Evolutionary conservation across 2,329 filamentous ascomycete genomes (phyloP).

Genomic region (Aspergillus intermedius): DNA sequence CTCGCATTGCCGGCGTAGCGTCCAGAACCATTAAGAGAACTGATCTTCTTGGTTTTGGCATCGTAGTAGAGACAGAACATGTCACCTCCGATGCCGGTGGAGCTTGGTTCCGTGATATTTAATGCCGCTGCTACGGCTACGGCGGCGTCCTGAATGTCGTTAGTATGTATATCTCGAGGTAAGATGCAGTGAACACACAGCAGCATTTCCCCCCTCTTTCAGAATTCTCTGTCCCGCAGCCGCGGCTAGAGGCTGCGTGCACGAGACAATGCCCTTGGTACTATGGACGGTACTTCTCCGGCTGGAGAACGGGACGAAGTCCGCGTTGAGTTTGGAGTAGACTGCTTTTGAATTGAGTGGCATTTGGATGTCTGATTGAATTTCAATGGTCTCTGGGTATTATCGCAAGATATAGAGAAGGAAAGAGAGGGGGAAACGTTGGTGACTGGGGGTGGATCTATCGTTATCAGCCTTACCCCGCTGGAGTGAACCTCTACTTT

Average conservation of each 20-base stretch:
- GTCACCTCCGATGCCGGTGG: conserved; percentile 92
- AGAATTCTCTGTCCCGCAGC: conserved; percentile 81
- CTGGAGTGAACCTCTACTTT: too few relatives aligned
- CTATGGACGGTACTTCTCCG: conserved; percentile 89
- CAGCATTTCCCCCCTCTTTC: conserved; percentile 85
- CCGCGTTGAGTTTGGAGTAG: conserved; percentile 43
- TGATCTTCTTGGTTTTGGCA: conserved; percentile 71
- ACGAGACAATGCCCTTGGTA: conserved; percentile 83
- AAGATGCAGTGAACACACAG: conserved; percentile 52
- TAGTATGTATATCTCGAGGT: background rate
- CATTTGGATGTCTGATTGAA: conserved; percentile 26
- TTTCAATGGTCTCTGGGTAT: background rate
- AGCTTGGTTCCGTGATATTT: conserved; percentile 88
- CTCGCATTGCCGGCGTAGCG: conserved; percentile 64
- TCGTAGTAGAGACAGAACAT: conserved; percentile 95
- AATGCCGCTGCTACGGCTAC: conserved; percentile 91
- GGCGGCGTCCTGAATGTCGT: conserved; percentile 68
- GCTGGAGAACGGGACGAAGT: conserved; percentile 49
- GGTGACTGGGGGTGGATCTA: too few relatives aligned
- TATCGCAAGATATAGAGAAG: background rate
- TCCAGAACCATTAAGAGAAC: conserved; percentile 89
- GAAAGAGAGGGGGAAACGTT: background rate
- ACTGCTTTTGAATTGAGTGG: conserved; percentile 45
- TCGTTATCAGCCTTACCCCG: too few relatives aligned
- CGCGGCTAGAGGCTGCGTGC: conserved; percentile 81